Base-by-base conservation (phyloP, 148 eudicot species). In the Gaultheria prostrata region DNA sequence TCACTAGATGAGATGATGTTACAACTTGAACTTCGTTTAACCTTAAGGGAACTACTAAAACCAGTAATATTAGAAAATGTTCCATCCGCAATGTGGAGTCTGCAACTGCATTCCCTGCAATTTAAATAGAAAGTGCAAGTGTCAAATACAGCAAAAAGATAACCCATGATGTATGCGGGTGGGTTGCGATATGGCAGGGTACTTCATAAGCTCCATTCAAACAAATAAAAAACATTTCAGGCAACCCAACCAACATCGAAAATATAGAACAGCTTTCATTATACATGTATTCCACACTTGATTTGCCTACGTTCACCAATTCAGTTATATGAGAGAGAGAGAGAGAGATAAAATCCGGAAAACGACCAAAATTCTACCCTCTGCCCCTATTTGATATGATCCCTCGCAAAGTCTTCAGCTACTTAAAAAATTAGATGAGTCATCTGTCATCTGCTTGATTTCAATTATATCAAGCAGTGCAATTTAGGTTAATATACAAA, bases 31-130 rank as follows among this genome's bases (percentile, higher is more conserved):
- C 83, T 83, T 79, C 80, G 83, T 70, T 80, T 89, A 51, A 84
- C 61, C 61, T 85, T 85, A 83, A 21, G 24, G 8, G 78, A 82
- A 71, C 85, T 85, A 77, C 84, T 50, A 84, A 78, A 74, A 57
- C 82, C 72, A 76, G 76, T 80, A 75, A 80, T 59, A 35, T 71
- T 76, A 33, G 70, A 77, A 56, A 87, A 77, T 49, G 70, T 49
- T 43, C 78, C 85, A 63, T 77, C 43, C 33, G 69, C 77, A 83
- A 82, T 74, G 59, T 33, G 79, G 39, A 63, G 83, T 49, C 11
- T 75, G 65, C 54, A 82, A 82, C 59, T 30, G 50, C 86, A 88
- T 85, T 83, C 82, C 93, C 97, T 95, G 94, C 80, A 87, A 90
- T 28, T 20, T 32, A 75, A 81, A 76, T 39, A 73, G 48, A 80